A percentile compares a stretch with the other conserved stretches of the same genome.
These are phyloP conservation scores for Vicia sativa DNA, from an alignment of 306 rosid genomes.

Conservation along the genomic window DNA sequence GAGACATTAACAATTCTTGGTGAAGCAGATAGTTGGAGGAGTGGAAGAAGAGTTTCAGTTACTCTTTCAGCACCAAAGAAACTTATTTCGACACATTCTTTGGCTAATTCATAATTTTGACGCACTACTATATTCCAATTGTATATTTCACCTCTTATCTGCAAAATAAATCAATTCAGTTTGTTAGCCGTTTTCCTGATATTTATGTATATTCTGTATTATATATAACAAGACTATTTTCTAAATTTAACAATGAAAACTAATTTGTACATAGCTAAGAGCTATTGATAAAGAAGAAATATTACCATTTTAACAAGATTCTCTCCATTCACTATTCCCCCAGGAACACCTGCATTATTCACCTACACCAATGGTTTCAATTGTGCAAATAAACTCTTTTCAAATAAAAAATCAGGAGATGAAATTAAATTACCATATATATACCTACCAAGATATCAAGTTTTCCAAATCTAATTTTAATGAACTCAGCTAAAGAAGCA, in stretches of 20 bases:
- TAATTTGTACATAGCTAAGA: too few relatives aligned
- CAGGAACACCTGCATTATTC: too few relatives aligned
- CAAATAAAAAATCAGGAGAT: too few relatives aligned
- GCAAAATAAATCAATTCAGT: not conserved
- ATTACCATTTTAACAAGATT: slow-evolving; percentile 33
- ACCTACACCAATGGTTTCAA: too few relatives aligned
- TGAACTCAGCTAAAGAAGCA: slow-evolving; percentile 39
- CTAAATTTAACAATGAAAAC: too few relatives aligned
- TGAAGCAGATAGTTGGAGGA: slow-evolving; percentile 56
- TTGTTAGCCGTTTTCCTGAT: too few relatives aligned
- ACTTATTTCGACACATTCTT: slow-evolving; percentile 54
- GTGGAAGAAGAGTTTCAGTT: slow-evolving; percentile 59
- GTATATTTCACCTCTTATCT: slow-evolving; percentile 41
- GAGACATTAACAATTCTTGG: slow-evolving; percentile 66
- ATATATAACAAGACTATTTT: too few relatives aligned
- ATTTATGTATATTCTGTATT: too few relatives aligned
- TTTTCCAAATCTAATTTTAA: slow-evolving; percentile 37
- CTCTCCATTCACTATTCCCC: slow-evolving; percentile 40
- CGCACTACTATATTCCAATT: slow-evolving; percentile 30
- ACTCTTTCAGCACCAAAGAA: slow-evolving; percentile 59
- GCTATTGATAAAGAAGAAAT: too few relatives aligned
- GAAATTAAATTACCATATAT: too few relatives aligned
- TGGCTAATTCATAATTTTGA: slow-evolving; percentile 45
- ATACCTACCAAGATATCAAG: slow-evolving; percentile 53
- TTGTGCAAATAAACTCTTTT: too few relatives aligned